Evolutionary conservation across 345 rosid species (phyloP).

Genomic region (Trapa incisa): DNA sequence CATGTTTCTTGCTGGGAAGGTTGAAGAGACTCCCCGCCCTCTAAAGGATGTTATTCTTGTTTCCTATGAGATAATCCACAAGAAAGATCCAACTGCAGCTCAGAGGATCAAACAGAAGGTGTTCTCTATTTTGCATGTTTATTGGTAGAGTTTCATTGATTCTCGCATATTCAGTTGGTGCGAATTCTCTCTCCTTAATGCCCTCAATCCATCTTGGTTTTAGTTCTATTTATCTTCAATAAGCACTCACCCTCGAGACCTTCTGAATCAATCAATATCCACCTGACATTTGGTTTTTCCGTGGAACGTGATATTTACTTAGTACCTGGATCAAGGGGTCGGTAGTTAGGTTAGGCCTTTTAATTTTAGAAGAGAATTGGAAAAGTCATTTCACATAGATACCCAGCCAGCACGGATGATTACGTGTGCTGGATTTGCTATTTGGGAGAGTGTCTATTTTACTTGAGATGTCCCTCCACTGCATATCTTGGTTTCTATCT

Average conservation of each 20-base stretch:
- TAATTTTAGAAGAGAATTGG: background rate
- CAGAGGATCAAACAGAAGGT: conserved; percentile 97
- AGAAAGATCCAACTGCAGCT: conserved; percentile 74
- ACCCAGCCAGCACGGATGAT: too few species aligned
- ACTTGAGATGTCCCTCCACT: too few species aligned
- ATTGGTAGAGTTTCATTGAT: conserved; percentile 9
- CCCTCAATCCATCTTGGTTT: background rate
- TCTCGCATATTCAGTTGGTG: conserved; percentile 6
- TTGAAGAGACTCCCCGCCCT: conserved; percentile 97
- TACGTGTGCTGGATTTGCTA: too few species aligned
- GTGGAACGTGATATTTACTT: too few species aligned
- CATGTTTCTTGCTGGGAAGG: conserved; percentile 98
- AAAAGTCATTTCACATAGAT: too few species aligned
- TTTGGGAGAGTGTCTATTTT: too few species aligned
- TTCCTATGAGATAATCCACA: conserved; percentile 86
- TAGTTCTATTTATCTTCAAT: background rate
- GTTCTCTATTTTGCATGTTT: conserved; percentile 9
- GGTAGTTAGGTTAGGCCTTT: background rate
- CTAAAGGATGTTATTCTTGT: conserved; percentile 85
- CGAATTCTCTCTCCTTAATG: background rate
- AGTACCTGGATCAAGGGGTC: background rate
- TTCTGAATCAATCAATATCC: background rate
- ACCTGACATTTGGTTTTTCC: too few species aligned
- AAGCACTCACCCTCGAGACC: background rate
- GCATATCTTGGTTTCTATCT: too few species aligned